Percentiles rank a stretch among this genome's conserved stretches.
Evolutionary conservation across 106 monocot species (phyloP).

Genomic region (Dendrobium huoshanense): DNA sequence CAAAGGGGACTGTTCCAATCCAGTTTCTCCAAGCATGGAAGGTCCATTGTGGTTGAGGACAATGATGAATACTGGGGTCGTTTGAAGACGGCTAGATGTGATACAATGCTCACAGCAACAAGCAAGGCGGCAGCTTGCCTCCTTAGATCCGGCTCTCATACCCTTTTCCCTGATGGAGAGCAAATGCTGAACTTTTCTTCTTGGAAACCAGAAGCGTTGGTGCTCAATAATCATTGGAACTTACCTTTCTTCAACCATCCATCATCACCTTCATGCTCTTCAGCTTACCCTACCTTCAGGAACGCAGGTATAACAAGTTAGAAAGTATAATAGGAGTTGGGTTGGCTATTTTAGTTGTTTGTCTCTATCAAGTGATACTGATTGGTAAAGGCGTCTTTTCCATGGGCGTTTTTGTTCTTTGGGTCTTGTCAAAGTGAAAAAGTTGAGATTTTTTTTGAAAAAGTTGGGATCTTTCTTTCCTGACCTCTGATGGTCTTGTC

Average conservation of each 20-base stretch:
- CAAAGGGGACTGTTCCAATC: not conserved
- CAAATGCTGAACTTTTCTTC: constrained; percentile 17
- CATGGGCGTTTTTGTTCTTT: not conserved
- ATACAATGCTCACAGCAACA: not conserved
- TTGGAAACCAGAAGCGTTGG: not conserved
- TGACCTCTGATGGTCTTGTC: not conserved
- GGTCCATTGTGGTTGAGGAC: not conserved
- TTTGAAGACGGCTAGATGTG: not conserved
- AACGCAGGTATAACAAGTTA: not conserved
- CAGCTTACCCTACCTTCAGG: not conserved
- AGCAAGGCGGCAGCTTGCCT: not conserved
- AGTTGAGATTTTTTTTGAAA: not conserved
- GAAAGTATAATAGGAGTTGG: not conserved
- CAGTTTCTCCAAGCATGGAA: constrained; percentile 1
- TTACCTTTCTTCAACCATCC: not conserved
- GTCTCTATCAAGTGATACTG: not conserved
- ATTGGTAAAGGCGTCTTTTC: not conserved
- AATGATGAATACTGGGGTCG: not conserved
- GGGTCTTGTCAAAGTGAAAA: constrained; percentile 2
- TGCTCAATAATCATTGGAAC: not conserved
- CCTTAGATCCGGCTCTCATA: not conserved
- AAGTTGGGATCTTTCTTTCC: not conserved
- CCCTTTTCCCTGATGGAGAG: not conserved
- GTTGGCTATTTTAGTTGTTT: not conserved
- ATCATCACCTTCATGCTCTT: not conserved